A percentile compares a stretch with the other conserved stretches of the same genome.
These are phyloP conservation scores for Allomyces javanicus DNA, from an alignment of 192 early-diverging fungal species.

Conservation along the genomic window DNA sequence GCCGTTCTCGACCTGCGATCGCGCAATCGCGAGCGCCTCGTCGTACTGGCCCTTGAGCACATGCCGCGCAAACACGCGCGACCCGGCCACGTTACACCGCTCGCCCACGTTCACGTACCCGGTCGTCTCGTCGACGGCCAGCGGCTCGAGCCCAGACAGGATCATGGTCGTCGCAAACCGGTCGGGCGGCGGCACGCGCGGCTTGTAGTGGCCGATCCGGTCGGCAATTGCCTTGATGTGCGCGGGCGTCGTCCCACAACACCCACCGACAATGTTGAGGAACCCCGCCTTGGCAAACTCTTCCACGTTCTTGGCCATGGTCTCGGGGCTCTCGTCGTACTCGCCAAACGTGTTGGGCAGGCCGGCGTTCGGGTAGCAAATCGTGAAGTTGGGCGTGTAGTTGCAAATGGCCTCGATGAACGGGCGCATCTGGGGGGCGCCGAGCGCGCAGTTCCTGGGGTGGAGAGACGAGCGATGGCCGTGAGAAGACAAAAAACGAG, in stretches of 20 bases:
- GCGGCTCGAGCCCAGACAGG: constrained; percentile 69
- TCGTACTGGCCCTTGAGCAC: constrained; percentile 81
- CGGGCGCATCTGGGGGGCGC: constrained; percentile 85
- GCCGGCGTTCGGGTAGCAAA: constrained; percentile 95
- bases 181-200: constrained; percentile 55
- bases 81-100: constrained; percentile 92
- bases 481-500: neutral
- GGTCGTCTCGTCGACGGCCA: constrained; percentile 56
- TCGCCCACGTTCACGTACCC: constrained; percentile 92
- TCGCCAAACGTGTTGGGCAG: constrained; percentile 93
- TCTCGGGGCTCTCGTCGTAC: constrained; percentile 73
- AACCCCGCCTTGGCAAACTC: constrained; percentile 83
- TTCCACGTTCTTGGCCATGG: constrained; percentile 67
- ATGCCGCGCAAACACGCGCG: constrained; percentile 83
- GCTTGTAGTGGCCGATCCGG: constrained; percentile 47
- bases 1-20: constrained; percentile 83
- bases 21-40: constrained; percentile 81
- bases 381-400: constrained; percentile 53
- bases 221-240: constrained; percentile 78
- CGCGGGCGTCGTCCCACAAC: constrained; percentile 88
- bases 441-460: constrained; percentile 49
- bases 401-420: constrained; percentile 80
- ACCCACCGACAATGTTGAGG: constrained; percentile 87
- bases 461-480: neutral
- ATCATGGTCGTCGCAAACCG: constrained; percentile 15